Evolutionary conservation across 306 rosid species (phyloP), one percentile per base, ranked within the genome.

Genomic region (Vicia villosa): DNA sequence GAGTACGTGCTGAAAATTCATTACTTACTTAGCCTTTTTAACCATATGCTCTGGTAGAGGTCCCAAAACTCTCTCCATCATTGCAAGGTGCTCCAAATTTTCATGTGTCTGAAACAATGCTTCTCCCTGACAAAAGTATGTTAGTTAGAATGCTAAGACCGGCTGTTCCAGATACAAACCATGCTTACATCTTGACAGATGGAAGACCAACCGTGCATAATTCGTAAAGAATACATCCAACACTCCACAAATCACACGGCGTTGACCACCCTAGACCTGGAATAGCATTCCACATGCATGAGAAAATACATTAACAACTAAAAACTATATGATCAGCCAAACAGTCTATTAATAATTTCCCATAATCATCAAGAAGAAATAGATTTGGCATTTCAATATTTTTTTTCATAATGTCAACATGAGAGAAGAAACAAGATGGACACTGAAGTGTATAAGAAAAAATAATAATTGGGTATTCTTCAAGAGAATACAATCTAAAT

Each of bases 1-100:
- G 19, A 64, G 40, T 10, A 57, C 5, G 3, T 10, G 55, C 19
- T 3, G 38, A 12, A 66, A 47, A 36, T 50, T 41, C 28, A 70
- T 38, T 52, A 79, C 86, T 63, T 83, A 90, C 97, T 75, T 82
- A 6, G 95, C 83, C 70, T 78, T 80, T 67, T 38, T 82, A 76
- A 78, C 69, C 88, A 91, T 81, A 74, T 83, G 95, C 77, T 78
- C 89, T 1, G 97, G 97, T 52, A 91, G 74, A 68, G 90, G 92
- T 69, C 97, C 97, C 81, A 91, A 78, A 69, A 84, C 90, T 82
- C 90, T 86, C 77, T 89, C 91, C 89, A 86, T 86, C 98, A 92
- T 92, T 77, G 98, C 98, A 83, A 92, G 73, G 81, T 92, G 96
- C 89, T 92, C 98, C 82, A 92, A 80, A 76, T 92, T 92, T 83